Base-by-base conservation (phyloP, 2,329 filamentous ascomycete species). In the Penicillium fuscoglaucum region DNA sequence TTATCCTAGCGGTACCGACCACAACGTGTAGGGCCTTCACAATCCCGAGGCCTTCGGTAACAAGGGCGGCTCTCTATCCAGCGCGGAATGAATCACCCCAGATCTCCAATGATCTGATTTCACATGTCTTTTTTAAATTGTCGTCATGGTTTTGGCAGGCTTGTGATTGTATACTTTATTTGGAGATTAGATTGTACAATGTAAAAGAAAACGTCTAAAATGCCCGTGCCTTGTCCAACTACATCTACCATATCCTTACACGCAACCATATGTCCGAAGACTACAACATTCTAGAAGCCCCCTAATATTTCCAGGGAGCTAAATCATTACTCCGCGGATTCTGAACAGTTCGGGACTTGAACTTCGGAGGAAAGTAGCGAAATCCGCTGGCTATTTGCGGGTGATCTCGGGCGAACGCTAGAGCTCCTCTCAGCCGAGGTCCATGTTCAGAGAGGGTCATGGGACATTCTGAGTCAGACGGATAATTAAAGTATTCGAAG, bases 41-140 rank as follows among this genome's bases (percentile, higher is more conserved):
- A 61, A 62, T 68, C 65, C 66, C 66, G 66, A 68, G 66, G 66
- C 66, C 64, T 66, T 68, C 66, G 66, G 66, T 62, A 63, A 66
- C 51, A 63, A 61, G 64, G 64, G 60, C 64, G 64, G 66, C 60
- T 60, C 29, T 45, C 47, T 54, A 21, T 40, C 24, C 57, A 50
- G 53, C 54, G 56, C 43, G 47, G 49, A 47, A 57, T 33, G 33
- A 55, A 51, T 54, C 58, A 59, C 50, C 59, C 62, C 58, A 57
- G 64, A 62, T 61, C 53, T 57, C 47, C 59, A 52, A 44, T 55
- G 60, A 59, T 60, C 58, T 57, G 59, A 60, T 57, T 67, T 66
- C 64, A 67, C 66, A 67, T 67, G 64, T 44, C 49, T 46, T 21
- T 51, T n/a, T 17, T 3, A 26, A n/a, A 37, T 44, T 61, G 58